Conservation (phyloP, 2,329 filamentous ascomycete species). For the Orbilia brochopaga region DNA sequence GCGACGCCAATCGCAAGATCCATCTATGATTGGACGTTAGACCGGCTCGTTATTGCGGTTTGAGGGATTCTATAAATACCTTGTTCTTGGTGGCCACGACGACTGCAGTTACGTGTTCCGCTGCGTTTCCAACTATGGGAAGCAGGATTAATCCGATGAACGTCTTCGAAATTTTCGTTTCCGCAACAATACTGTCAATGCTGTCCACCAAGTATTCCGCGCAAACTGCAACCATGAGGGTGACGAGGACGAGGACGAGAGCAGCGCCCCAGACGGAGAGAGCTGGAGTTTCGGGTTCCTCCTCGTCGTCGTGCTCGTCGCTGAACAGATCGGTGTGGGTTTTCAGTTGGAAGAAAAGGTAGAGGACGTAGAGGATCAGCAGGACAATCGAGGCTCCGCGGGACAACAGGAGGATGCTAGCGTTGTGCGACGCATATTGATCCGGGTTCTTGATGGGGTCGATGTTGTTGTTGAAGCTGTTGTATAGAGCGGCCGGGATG, state of each 20-base stretch:
- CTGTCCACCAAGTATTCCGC: slow-evolving; percentile 79
- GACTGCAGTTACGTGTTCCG: slow-evolving; percentile 80
- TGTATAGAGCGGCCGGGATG: slow-evolving; percentile 67
- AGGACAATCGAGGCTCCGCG: slow-evolving; percentile 78
- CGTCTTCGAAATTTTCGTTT: slow-evolving; percentile 74
- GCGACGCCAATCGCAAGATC: slow-evolving; percentile 76
- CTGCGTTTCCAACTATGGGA: slow-evolving; percentile 79
- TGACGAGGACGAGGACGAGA: slow-evolving; percentile 72
- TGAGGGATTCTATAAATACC: slow-evolving; percentile 58
- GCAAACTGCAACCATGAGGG: slow-evolving; percentile 73
- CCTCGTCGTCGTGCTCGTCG: slow-evolving; percentile 56
- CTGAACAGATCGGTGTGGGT: slow-evolving; percentile 78
- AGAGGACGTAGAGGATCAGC: slow-evolving; percentile 75
- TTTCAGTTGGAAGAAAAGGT: slow-evolving; percentile 77
- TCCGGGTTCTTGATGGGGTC: slow-evolving; percentile 42
- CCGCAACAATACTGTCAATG: slow-evolving; percentile 73
- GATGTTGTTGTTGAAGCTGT: slow-evolving; percentile 53
- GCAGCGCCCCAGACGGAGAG: slow-evolving; percentile 59
- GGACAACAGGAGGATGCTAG: slow-evolving; percentile 63
- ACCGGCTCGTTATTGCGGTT: background rate
- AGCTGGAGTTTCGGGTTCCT: slow-evolving; percentile 39
- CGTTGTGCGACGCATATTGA: slow-evolving; percentile 25
- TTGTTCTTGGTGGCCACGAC: slow-evolving; percentile 79
- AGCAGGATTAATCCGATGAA: slow-evolving; percentile 82
- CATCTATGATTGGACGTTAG: slow-evolving; percentile 57